A percentile compares a stretch with the other conserved stretches of the same genome.
Evolutionary conservation across 768 basidiomycete genomes (phyloP).

Genomic region (Serendipita vermifera): DNA sequence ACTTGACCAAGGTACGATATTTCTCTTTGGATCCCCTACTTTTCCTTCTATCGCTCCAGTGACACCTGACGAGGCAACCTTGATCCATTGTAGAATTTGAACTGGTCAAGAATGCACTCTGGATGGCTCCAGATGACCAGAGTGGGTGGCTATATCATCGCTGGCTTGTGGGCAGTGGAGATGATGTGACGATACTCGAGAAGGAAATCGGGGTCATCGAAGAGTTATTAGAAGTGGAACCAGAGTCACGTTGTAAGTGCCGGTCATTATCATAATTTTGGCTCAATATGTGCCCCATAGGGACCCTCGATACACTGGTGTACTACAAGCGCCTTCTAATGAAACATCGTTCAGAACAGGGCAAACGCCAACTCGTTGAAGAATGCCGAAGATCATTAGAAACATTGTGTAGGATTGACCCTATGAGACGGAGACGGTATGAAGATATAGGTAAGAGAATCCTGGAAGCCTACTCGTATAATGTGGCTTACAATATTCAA

Average conservation of each 20-base stretch:
- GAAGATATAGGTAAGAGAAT: conserved; percentile 31
- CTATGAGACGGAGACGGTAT: conserved; percentile 53
- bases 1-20: conserved; percentile 45
- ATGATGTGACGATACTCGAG: conserved; percentile 42
- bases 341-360: conserved; percentile 29
- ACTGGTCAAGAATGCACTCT: conserved; percentile 83
- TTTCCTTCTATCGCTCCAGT: neutral
- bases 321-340: conserved; percentile 66
- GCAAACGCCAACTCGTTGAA: conserved; percentile 22
- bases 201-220: conserved; percentile 69
- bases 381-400: conserved; percentile 41
- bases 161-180: conserved; percentile 85
- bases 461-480: neutral
- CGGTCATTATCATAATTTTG: neutral
- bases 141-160: conserved; percentile 97
- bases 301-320: conserved; percentile 90
- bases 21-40: neutral
- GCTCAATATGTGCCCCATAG: conserved; percentile 28
- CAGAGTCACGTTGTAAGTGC: conserved; percentile 78
- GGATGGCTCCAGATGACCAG: conserved; percentile 92
- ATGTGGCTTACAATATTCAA: neutral
- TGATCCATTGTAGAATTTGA: conserved; percentile 61
- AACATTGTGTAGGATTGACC: conserved; percentile 53
- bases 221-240: conserved; percentile 76
- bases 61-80: no score